Evolutionary conservation across 2,329 filamentous ascomycete genomes (phyloP), one percentile per base, ranked within the genome.

Genomic region (Diaporthe citriasiana): DNA sequence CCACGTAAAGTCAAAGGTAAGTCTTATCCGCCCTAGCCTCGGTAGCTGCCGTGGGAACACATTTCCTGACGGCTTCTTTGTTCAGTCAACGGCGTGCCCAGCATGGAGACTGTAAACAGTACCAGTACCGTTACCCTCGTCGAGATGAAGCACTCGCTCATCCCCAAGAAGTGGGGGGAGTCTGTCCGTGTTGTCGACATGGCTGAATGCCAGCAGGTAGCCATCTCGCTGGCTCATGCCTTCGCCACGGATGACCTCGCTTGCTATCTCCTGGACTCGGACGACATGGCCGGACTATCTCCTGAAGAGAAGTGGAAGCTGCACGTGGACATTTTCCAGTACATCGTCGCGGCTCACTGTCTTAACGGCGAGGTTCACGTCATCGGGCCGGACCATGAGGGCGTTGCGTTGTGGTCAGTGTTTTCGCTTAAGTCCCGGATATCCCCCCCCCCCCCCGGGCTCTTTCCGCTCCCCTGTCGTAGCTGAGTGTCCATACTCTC

Each of bases 181-280:
- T 83, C 85, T 69, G 88, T 94, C 78, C 93, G 93, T 76, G 82
- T 89, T 74, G 85, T 95, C 77, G 85, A 86, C 76, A 88, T 92
- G 79, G 85, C 88, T 73, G 93, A 95, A 84, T 93, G 91, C 85
- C 91, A 91, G 80, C 89, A 91, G 81, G 94, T 93, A 42, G 93
- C 92, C 35, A 85, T 89, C 47, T 92, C 92, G 79, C 89, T 97
- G 77, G 92, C 94, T 60, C 91, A 94, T 81, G 92, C 94, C 76
- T 97, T 97, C 84, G 91, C 89, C 73, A 86, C 91, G 75, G 94
- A 97, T 82, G 90, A 93, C 74, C 89, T 95, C 76, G 91, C 92
- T 76, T 88, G 89, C 81, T 97, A 96, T 84, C 91, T 95, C 79
- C 87, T 95, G 78, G 90, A 94, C 79, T 90, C 91, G 59, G 90